These are phyloP conservation scores for Beauveria varroae DNA, from an alignment of 2,329 filamentous ascomycete genomes.

Conservation along the genomic window DNA sequence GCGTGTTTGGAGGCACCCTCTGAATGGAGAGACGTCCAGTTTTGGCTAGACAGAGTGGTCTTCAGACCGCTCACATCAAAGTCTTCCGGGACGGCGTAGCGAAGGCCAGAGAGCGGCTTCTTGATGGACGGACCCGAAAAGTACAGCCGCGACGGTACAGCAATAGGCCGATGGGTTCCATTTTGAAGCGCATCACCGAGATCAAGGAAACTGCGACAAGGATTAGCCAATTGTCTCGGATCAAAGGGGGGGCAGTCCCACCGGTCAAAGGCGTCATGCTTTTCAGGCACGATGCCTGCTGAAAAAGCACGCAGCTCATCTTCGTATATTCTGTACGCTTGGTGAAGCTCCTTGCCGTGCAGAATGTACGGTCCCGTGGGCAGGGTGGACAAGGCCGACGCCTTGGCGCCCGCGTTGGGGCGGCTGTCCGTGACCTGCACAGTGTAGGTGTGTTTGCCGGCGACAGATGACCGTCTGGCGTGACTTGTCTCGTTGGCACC, in stretches of 20 bases:
- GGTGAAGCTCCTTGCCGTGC: slow-evolving; percentile 32
- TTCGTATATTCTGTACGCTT: slow-evolving; percentile 34
- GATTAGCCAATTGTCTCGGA: background rate
- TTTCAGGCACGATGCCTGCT: slow-evolving; percentile 30
- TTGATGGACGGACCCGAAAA: slow-evolving; percentile 18
- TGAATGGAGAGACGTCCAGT: slow-evolving; percentile 48
- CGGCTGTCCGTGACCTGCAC: slow-evolving; percentile 5
- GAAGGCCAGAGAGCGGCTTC: slow-evolving; percentile 30
- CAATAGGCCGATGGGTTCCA: slow-evolving; percentile 22
- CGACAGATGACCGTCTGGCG: background rate
- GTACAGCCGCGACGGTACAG: slow-evolving; percentile 33
- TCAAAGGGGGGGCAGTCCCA: slow-evolving; percentile 12
- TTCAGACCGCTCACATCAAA: slow-evolving; percentile 38
- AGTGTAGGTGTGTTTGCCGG: slow-evolving; percentile 2
- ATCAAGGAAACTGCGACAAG: slow-evolving; percentile 22
- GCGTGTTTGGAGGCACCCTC: slow-evolving; percentile 36
- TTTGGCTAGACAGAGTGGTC: slow-evolving; percentile 49
- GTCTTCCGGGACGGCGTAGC: slow-evolving; percentile 28
- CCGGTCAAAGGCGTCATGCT: slow-evolving; percentile 20
- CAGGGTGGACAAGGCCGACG: slow-evolving; percentile 17
- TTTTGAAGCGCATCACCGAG: slow-evolving; percentile 20
- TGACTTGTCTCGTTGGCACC: slow-evolving; percentile 14
- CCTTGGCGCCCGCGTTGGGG: slow-evolving; percentile 16
- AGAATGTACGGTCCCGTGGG: slow-evolving; percentile 35
- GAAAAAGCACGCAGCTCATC: slow-evolving; percentile 29